These are phyloP conservation scores for Vigna nakashimae DNA, from an alignment of 306 rosid genomes.

Conservation along the genomic window DNA sequence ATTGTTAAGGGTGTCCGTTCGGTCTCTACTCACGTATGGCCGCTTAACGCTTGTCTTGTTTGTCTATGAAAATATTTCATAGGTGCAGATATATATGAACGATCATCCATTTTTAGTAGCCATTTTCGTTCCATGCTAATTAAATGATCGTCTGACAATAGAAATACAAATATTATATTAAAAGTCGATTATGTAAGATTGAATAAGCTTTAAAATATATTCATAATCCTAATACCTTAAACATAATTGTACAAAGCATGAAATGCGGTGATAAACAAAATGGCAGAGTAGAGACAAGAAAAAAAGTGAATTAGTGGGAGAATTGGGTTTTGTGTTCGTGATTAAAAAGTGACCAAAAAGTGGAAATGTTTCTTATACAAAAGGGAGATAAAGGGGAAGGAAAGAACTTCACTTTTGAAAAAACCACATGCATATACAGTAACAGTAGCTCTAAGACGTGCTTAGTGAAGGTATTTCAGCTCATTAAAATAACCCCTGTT, in stretches of 20 bases:
- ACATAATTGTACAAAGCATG: neutral
- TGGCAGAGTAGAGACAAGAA: neutral
- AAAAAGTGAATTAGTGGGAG: neutral
- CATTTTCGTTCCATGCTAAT: no score
- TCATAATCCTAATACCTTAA: no score
- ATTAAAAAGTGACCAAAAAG: slow-evolving; percentile 24
- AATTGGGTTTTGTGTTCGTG: neutral
- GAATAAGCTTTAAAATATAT: no score
- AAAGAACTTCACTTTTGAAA: neutral
- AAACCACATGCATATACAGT: slow-evolving; percentile 35
- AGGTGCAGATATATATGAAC: no score
- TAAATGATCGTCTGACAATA: no score
- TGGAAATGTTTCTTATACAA: neutral
- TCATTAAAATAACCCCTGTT: slow-evolving; percentile 3
- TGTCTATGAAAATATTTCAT: no score
- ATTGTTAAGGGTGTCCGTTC: no score
- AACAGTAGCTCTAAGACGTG: slow-evolving; percentile 7
- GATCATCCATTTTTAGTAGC: no score
- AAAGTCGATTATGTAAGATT: no score
- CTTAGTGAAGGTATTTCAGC: neutral
- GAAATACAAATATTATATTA: no score
- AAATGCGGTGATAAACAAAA: neutral
- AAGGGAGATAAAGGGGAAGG: neutral
- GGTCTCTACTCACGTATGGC: no score
- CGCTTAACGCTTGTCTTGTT: no score